A percentile compares a stretch with the other conserved stretches of the same genome.
Evolutionary conservation across 345 rosid genomes (phyloP).

Genomic region (Bretschneidera sinensis): DNA sequence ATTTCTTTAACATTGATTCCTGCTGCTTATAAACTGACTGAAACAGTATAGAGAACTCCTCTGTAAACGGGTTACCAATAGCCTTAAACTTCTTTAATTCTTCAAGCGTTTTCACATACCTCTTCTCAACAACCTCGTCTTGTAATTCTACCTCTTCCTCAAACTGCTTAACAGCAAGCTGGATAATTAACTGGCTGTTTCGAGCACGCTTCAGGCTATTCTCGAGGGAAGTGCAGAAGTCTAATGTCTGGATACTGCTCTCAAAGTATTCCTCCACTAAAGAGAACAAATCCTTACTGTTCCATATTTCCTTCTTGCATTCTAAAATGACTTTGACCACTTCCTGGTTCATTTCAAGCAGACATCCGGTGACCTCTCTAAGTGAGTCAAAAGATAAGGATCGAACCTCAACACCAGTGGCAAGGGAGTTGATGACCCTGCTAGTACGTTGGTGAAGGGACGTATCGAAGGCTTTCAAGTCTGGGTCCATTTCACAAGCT

Average conservation of each 20-base stretch:
- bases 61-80: slow-evolving; percentile 63
- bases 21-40: slow-evolving; percentile 50
- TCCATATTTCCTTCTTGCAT: slow-evolving; percentile 70
- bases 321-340: slow-evolving; percentile 67
- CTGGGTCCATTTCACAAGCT: slow-evolving; percentile 72
- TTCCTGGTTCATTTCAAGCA: slow-evolving; percentile 85
- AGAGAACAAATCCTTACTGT: slow-evolving; percentile 47
- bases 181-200: slow-evolving; percentile 60
- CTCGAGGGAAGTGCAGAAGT: slow-evolving; percentile 73
- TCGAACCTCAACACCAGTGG: slow-evolving; percentile 47
- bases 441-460: slow-evolving; percentile 58
- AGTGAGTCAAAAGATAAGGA: slow-evolving; percentile 74
- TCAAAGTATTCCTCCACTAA: slow-evolving; percentile 71
- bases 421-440: slow-evolving; percentile 50
- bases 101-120: slow-evolving; percentile 53
- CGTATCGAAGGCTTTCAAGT: slow-evolving; percentile 59
- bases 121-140: slow-evolving; percentile 29
- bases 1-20: slow-evolving; percentile 42
- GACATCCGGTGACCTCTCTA: slow-evolving; percentile 55
- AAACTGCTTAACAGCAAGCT: slow-evolving; percentile 54
- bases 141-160: slow-evolving; percentile 44
- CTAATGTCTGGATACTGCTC: slow-evolving; percentile 55
- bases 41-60: slow-evolving; percentile 55
- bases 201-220: slow-evolving; percentile 60
- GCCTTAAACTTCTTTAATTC: slow-evolving; percentile 60